phyloP scores from a whole-genome alignment of 208 protist species.

The Borovskyia barvae region DNA sequence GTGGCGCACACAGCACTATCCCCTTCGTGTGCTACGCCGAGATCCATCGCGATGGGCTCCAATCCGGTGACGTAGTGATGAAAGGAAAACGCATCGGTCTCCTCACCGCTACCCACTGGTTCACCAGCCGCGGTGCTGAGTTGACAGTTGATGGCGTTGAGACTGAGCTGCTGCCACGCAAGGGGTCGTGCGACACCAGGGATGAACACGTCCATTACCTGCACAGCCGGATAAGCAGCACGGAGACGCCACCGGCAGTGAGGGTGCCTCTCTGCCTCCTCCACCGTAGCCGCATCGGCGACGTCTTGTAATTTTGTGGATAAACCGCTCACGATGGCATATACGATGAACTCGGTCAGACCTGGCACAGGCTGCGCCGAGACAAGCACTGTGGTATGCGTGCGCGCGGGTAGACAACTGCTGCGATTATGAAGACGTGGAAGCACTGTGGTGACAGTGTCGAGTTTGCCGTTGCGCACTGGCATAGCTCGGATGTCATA shows the following conservation, averaged over 20 bases:
- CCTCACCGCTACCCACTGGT: slow-evolving; percentile 9
- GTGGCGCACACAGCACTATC: slow-evolving; percentile 33
- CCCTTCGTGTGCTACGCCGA: slow-evolving; percentile 57
- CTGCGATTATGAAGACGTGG: slow-evolving; percentile 50
- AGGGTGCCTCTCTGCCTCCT: slow-evolving; percentile 63
- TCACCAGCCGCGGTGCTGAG: slow-evolving; percentile 51
- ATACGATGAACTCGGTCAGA: slow-evolving; percentile 75
- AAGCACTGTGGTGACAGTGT: slow-evolving; percentile 12
- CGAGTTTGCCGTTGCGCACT: neutral
- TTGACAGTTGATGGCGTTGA: slow-evolving; percentile 76
- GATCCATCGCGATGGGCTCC: slow-evolving; percentile 70
- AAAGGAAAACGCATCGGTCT: slow-evolving; percentile 68
- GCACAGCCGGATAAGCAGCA: slow-evolving; percentile 69
- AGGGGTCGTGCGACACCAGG: slow-evolving; percentile 22
- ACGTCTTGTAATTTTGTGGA: slow-evolving; percentile 29
- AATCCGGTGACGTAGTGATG: slow-evolving; percentile 70
- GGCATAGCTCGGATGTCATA: slow-evolving; percentile 73
- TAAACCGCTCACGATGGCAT: slow-evolving; percentile 56
- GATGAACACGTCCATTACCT: slow-evolving; percentile 78
- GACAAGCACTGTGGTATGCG: slow-evolving; percentile 82
- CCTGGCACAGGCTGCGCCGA: slow-evolving; percentile 56
- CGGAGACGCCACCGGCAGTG: slow-evolving; percentile 62
- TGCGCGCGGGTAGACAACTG: slow-evolving; percentile 74
- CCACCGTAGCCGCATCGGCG: slow-evolving; percentile 27
- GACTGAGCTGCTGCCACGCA: slow-evolving; percentile 69